phyloP scores from a whole-genome alignment of 78 protist species.

The Salpingoeca rosetta region DNA sequence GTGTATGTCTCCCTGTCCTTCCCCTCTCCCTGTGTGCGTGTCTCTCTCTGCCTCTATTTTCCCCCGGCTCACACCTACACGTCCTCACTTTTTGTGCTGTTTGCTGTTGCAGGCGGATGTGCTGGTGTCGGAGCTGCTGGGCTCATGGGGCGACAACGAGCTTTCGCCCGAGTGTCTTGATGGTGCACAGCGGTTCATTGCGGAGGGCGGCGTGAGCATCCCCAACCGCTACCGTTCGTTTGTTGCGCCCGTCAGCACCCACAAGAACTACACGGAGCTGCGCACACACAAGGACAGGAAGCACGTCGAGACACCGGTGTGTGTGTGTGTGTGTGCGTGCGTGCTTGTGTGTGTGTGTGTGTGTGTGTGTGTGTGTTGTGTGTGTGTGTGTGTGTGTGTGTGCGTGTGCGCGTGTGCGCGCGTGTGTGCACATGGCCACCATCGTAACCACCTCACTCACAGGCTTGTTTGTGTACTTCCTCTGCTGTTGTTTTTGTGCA shows the following conservation, averaged over 20 bases:
- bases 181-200: constrained; percentile 75
- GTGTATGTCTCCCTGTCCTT: background rate
- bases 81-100: background rate
- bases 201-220: constrained; percentile 69
- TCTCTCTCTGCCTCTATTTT: background rate
- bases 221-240: constrained; percentile 76
- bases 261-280: constrained; percentile 50
- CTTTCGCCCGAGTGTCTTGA: constrained; percentile 98
- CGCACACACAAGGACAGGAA: constrained; percentile 2
- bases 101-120: constrained; percentile 47
- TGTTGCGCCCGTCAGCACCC: constrained; percentile 65
- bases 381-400: too few species aligned
- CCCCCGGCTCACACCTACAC: background rate
- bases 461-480: too few species aligned
- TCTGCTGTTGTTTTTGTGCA: too few species aligned
- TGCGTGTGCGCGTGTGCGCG: too few species aligned
- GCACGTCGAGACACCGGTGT: constrained; percentile 69
- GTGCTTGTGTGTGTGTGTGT: too few species aligned
- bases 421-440: constrained; percentile 87
- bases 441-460: constrained; percentile 1
- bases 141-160: constrained; percentile 97
- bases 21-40: too few species aligned
- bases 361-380: too few species aligned
- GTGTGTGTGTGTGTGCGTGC: too few species aligned
- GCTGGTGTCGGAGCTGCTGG: constrained; percentile 78